Conservation (phyloP, 2,329 filamentous ascomycete species). For the Neofusicoccum ribis region DNA sequence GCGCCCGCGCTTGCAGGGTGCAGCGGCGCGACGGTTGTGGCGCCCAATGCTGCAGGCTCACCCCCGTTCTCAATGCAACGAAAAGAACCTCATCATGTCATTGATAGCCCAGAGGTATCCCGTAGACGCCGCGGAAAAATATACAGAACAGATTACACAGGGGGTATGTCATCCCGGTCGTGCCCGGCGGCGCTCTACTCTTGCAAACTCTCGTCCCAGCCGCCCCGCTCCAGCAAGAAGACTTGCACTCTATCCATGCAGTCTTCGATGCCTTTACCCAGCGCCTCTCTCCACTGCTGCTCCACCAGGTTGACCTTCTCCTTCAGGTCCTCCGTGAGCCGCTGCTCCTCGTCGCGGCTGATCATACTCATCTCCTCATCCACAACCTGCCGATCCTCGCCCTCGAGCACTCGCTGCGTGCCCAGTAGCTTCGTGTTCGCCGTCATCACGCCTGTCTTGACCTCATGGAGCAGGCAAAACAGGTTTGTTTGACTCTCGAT, state of each 20-base stretch:
- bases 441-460: constrained; percentile 74
- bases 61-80: background rate
- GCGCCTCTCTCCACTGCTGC: constrained; percentile 82
- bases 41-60: background rate
- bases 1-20: background rate
- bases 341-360: constrained; percentile 65
- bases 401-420: constrained; percentile 55
- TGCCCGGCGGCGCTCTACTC: constrained; percentile 31
- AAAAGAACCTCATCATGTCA: background rate
- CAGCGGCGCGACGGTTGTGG: background rate
- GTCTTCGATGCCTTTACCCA: constrained; percentile 73
- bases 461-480: constrained; percentile 85
- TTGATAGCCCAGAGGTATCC: background rate
- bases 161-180: constrained; percentile 7
- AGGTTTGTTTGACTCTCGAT: constrained; percentile 94
- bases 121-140: background rate
- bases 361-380: constrained; percentile 57
- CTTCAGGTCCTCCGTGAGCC: constrained; percentile 82
- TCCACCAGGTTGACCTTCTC: constrained; percentile 91
- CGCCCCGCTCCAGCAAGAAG: constrained; percentile 74
- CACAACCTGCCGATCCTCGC: constrained; percentile 41
- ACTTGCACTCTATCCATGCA: constrained; percentile 74
- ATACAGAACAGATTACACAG: constrained; percentile 8
- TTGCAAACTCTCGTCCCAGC: constrained; percentile 72
- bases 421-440: constrained; percentile 69